Conservation (phyloP, 2,329 filamentous ascomycete genomes). For the Fragosphaeria purpurea region DNA sequence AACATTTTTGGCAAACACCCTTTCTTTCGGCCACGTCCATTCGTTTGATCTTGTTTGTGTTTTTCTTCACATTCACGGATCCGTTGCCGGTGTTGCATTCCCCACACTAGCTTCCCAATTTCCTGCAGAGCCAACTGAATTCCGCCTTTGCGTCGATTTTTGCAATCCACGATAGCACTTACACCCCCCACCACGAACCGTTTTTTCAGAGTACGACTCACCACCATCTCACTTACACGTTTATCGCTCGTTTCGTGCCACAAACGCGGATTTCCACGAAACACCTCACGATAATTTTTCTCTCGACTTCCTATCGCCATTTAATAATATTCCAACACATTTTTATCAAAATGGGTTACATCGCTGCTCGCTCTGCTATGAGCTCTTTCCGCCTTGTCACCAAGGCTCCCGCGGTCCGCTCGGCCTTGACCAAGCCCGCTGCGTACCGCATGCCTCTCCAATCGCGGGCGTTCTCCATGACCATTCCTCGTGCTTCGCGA, state of each 20-base stretch:
- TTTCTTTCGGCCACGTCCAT: not conserved
- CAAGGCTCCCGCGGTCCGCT: constrained; percentile 18
- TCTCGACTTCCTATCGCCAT: not conserved
- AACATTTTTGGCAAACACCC: too few relatives aligned
- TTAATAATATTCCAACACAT: not conserved
- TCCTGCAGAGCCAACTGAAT: constrained; percentile 1
- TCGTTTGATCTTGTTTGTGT: not conserved
- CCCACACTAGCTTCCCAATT: constrained; percentile 8
- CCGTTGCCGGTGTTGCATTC: constrained; percentile 7
- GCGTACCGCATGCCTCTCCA: constrained; percentile 6
- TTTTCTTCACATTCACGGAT: not conserved
- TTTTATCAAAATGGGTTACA: constrained; percentile 16
- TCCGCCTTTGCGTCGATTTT: constrained; percentile 2
- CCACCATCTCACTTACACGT: not conserved
- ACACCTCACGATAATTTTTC: not conserved
- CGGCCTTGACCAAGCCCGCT: constrained; percentile 12
- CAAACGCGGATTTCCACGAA: too few relatives aligned
- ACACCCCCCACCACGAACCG: not conserved
- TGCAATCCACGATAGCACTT: constrained; percentile 8
- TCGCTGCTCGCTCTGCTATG: constrained; percentile 18
- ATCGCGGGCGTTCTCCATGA: constrained; percentile 26
- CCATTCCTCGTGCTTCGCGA: constrained; percentile 26
- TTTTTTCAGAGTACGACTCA: not conserved
- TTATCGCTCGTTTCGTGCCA: not conserved
- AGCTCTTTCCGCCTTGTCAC: constrained; percentile 20